Base-by-base conservation (phyloP, 2,329 filamentous ascomycete species). In the Thelonectria blattea region DNA sequence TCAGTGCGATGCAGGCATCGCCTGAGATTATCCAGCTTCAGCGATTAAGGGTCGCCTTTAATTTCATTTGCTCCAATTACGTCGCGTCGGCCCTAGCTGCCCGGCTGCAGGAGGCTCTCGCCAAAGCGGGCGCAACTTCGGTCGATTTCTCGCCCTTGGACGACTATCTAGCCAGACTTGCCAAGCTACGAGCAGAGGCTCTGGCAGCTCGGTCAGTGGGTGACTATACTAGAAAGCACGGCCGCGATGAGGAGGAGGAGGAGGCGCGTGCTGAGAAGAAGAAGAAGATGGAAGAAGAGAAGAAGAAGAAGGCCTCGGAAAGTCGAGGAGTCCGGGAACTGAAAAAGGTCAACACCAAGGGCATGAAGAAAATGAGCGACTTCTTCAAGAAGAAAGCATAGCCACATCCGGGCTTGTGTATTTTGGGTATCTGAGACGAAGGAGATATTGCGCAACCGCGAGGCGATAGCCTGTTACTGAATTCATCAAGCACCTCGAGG, bases 351-450 rank as follows among this genome's bases (percentile, higher is more conserved):
- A 91, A 98, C 77, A 93, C 90, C 0, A 86, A 79, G 20, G 95
- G 95, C 1, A 99, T 99, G 95, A 95, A 91, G 84, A 99, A 98
- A 81, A 85, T 99, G 85, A 97, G 91, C 73, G 86, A 89, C 63
- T 99, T 99, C 78, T 99, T 99, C 76, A 87, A 87, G 61, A 96
- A 94, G 78, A 85, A 85, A 30, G 47, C 18, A 63, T 71, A 68
- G 59, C 57, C 48, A 17, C 49, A 47, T 45, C 58, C 42, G 39
- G 42, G 41, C 60, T 61, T 66, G 46, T 68, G 66, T 65, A 62
- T 61, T 61, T 30, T 69, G 72, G 73, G 72, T 74, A 75, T 74
- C 69, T 74, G 54, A 59, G 53, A 65, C 61, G 41, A 39, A 52
- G 55, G 34, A 47, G 8, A 32, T 51, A 22, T 41, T 43, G 20